Evolutionary conservation across 371 early-diverging fungal genomes (phyloP), one percentile per base, ranked within the genome.

Genomic region (Nematocida sp.): DNA sequence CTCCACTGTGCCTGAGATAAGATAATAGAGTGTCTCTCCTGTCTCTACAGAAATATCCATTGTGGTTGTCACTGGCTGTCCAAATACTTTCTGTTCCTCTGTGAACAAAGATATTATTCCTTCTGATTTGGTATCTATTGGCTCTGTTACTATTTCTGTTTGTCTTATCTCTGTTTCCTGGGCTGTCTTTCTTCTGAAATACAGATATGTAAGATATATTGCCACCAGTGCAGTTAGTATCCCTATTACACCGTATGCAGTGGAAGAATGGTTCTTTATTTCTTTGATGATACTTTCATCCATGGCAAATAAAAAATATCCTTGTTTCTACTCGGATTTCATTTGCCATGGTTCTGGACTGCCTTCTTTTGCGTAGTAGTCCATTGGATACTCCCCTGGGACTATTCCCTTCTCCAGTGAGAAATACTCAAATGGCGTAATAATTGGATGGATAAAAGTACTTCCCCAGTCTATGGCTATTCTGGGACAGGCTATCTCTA

Each of bases 381-480:
- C 82, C 80, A 82, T 78, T 38, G 65, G 45, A 53, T 82, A 81
- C 29, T 79, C 74, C 23, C 53, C 55, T 13, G 58, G 78, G 2
- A 92, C 90, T 19, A 27, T 45, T n/a, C 75, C 38, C 11, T 61
- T 21, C 7, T 43, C 9, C 43, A 61, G 3, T 9, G 61, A 76
- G 0, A 91, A 88, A 9, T 91, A 91, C 83, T 98, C 99, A 80
- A 95, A 98, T 0, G 96, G 94, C 13, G 90, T 90, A 40, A 98
- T 81, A 43, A 98, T 82, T 15, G 99, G 96, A 77, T 88, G 92
- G 1, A 86, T 80, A 81, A 93, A 98, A 0, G 91, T 89, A 79
- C 90, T 90, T 0, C 97, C 97, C 99, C 99, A 99, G 83, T 99
- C 99, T 41, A 96, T 96, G 2, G 93, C 92, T 45, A 99, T 84